Base-by-base conservation (phyloP, 2,329 filamentous ascomycete genomes). In the Fusarium albosuccineum region DNA sequence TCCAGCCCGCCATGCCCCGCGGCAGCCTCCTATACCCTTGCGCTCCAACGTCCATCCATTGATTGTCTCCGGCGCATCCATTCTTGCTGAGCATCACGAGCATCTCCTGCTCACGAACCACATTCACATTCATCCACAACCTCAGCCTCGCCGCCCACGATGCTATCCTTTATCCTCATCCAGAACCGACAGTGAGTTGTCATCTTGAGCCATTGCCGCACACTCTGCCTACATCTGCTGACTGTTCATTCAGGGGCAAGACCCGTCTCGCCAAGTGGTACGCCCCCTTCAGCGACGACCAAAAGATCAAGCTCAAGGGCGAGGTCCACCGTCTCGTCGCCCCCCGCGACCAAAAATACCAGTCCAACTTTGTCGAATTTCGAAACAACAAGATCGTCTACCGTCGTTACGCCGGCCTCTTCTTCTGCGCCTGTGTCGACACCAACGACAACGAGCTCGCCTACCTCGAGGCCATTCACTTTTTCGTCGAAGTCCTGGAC, bases 201-300 rank as follows among this genome's bases (percentile, higher is more conserved):
- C 22, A 22, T 22, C 22, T 22, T 22, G 22, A 22, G 22, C 22
- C 22, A 22, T 5, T 22, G 4, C 22, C 22, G 3, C 22, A 22
- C 37, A 6, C 17, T 30, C 4, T 30, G 34, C n/a, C 27, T 10
- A 16, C 7, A 29, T 16, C 14, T 55, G 54, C 53, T 57, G 52
- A 61, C 29, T 27, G 44, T 29, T 49, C 30, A 33, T 54, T 39
- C 70, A 97, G 95, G 87, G 96, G 96, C 82, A 99, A 99, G 85
- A 99, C 96, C 73, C 92, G 96, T 74, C 87, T 99, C 69, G 96
- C 96, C 70, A 99, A 99, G 84, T 99, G 95, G 95, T 99, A 99
- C 85, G 93, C 92, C 71, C 95, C 96, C 65, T 99, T 97, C 85
- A 97, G 90, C 82, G 96, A 99, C 85, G 95, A 98, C 80, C 94